phyloP scores from a whole-genome alignment of 73 alveolate species.

The Tetrahymena thermophila region DNA sequence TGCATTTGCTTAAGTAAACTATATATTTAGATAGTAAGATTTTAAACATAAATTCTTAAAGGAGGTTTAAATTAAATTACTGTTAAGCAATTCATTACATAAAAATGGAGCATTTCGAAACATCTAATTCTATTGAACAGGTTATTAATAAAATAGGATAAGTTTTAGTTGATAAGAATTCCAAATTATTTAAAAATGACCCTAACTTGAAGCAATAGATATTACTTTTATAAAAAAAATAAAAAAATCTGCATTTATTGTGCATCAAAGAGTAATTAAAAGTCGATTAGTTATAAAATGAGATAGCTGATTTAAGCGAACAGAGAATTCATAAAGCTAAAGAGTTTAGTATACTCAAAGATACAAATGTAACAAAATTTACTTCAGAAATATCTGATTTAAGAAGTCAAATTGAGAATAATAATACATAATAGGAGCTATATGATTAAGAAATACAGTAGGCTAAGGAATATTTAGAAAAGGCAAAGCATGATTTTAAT shows the following conservation, averaged over 20 bases:
- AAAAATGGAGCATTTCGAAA: not conserved
- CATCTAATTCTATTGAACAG: not conserved
- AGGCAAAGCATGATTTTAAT: not conserved
- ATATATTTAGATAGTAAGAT: not conserved
- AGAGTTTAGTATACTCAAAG: not conserved
- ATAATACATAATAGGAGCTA: not conserved
- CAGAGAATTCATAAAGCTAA: not conserved
- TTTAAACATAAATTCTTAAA: not conserved
- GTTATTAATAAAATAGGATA: not conserved
- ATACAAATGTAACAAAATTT: not conserved
- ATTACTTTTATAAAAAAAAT: not conserved
- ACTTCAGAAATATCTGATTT: not conserved
- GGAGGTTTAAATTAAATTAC: no score
- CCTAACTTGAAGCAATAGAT: not conserved
- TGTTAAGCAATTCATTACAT: not conserved
- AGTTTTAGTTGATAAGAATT: not conserved
- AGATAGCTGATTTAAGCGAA: not conserved
- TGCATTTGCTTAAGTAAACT: not conserved
- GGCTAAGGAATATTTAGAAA: not conserved
- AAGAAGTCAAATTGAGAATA: not conserved
- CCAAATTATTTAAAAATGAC: not conserved
- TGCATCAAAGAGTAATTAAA: not conserved
- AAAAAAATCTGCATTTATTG: not conserved
- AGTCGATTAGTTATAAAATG: not conserved
- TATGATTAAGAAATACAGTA: not conserved